Percentiles rank a stretch among this genome's conserved stretches.
Conservation (phyloP, 306 rosid genomes). For the Delonix regia region DNA sequence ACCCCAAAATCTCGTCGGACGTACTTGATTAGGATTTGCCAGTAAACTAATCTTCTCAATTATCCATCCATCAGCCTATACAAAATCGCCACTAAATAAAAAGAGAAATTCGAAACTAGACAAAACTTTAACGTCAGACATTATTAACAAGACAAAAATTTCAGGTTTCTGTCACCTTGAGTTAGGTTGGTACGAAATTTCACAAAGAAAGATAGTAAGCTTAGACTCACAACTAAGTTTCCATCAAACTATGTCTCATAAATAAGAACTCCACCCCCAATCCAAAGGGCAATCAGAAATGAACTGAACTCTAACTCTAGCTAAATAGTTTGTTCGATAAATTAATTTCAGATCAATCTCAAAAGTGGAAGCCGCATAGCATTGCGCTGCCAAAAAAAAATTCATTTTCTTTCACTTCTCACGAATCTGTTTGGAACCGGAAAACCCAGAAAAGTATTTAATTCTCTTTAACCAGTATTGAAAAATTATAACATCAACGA, state of each 20-base stretch:
- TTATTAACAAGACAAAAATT: background rate
- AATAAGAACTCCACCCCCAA: background rate
- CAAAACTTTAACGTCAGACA: background rate
- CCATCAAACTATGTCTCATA: background rate
- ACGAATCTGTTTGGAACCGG: background rate
- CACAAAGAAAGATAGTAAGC: background rate
- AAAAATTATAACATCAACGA: background rate
- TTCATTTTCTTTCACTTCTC: background rate
- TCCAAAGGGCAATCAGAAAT: background rate
- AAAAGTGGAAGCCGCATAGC: background rate
- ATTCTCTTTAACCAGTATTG: background rate
- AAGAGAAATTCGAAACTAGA: constrained; percentile 30
- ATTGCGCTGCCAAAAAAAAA: background rate
- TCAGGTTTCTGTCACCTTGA: background rate
- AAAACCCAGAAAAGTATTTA: background rate
- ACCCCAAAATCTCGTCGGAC: constrained; percentile 97
- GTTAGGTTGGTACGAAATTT: background rate
- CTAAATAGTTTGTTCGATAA: background rate
- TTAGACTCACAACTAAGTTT: background rate
- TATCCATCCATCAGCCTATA: constrained; percentile 98
- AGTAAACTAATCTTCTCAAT: constrained; percentile 86
- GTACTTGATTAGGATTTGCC: constrained; percentile 93
- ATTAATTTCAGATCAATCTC: background rate
- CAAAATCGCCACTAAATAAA: constrained; percentile 22
- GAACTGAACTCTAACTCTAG: background rate